Conservation (phyloP, 805 yeast genomes). For the Kuraishia floccosa region DNA sequence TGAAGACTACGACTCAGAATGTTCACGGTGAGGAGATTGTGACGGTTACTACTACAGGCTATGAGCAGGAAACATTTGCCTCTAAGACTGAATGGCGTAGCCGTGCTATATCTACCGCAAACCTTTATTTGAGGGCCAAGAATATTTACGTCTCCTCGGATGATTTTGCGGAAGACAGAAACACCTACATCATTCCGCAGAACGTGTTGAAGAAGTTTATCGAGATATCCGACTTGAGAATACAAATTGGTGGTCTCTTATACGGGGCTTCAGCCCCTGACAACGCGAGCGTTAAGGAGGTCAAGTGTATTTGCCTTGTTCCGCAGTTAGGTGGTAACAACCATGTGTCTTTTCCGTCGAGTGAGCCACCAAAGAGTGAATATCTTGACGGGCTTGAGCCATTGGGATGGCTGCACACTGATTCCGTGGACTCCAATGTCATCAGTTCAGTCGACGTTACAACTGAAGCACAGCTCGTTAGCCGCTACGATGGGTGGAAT, state of each 20-base stretch:
- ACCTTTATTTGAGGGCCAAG: slow-evolving; percentile 62
- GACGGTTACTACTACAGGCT: slow-evolving; percentile 83
- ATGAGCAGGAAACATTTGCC: slow-evolving; percentile 74
- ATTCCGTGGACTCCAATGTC: slow-evolving; percentile 46
- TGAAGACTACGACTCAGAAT: slow-evolving; percentile 73
- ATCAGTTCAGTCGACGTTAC: slow-evolving; percentile 66
- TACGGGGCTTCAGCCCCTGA: slow-evolving; percentile 76
- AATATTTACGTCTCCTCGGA: slow-evolving; percentile 65
- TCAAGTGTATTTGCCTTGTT: slow-evolving; percentile 60
- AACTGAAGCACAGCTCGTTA: slow-evolving; percentile 35
- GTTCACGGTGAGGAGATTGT: slow-evolving; percentile 95
- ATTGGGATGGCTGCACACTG: slow-evolving; percentile 93
- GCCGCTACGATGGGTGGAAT: slow-evolving; percentile 25
- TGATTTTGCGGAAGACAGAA: slow-evolving; percentile 40
- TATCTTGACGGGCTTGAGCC: slow-evolving; percentile 53
- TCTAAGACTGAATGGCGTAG: slow-evolving; percentile 88
- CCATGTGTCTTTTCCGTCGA: slow-evolving; percentile 48
- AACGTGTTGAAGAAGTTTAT: slow-evolving; percentile 70
- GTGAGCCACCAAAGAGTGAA: slow-evolving; percentile 23
- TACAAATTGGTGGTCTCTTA: slow-evolving; percentile 72
- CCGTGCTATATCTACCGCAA: slow-evolving; percentile 70
- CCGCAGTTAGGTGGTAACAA: slow-evolving; percentile 80
- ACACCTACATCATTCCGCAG: slow-evolving; percentile 73
- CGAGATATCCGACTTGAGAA: slow-evolving; percentile 67
- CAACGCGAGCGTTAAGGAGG: slow-evolving; percentile 64